Evolutionary conservation across 768 basidiomycete species (phyloP), one percentile per base, ranked within the genome.

Genomic region (Xerocomus brunneocitrinus): DNA sequence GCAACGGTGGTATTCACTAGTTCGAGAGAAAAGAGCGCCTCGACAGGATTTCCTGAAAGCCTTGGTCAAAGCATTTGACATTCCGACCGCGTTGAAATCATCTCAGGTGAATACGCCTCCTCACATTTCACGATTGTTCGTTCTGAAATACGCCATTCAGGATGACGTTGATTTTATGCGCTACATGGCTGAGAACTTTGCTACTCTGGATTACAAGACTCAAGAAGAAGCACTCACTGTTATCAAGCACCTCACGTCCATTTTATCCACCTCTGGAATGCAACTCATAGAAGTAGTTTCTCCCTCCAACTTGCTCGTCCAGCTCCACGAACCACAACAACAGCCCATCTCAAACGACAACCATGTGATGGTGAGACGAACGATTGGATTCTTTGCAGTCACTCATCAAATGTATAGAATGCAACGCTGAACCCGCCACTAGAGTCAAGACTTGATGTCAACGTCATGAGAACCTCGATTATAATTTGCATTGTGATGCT

Each of bases 171-270:
- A 87, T 46, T 92, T 98, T 65, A 79, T 79, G 4, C 85, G 94
- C 50, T 99, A 93, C 72, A 89, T 98, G 82, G 87, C 91, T 0
- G 97, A 98, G 67, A 98, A 98, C 63, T 87, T 98, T 53, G 80
- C 94, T 1, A 75, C 87, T 0, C 82, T 99, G 55, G 94, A 98
- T 32, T 98, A 95, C 76, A 98, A 93, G 74, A 91, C 91, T 0
- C 86, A 89, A 61, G 97, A 99, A 69, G 97, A 98, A 71, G 85
- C 87, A 5, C 73, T 98, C 49, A 84, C 88, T 5, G 85, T 98
- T 24, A 81, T 97, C 64, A 89, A 87, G 55, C 79, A 80, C 50
- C 76, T 95, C 52, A 92, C 90, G 8, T 73, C 79, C 16, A 77
- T 87, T 24, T 76, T 91, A 43, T 94, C 87, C 1, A 88, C 84